phyloP scores from a whole-genome alignment of 345 rosid species.

The Gynandropsis gynandra region DNA sequence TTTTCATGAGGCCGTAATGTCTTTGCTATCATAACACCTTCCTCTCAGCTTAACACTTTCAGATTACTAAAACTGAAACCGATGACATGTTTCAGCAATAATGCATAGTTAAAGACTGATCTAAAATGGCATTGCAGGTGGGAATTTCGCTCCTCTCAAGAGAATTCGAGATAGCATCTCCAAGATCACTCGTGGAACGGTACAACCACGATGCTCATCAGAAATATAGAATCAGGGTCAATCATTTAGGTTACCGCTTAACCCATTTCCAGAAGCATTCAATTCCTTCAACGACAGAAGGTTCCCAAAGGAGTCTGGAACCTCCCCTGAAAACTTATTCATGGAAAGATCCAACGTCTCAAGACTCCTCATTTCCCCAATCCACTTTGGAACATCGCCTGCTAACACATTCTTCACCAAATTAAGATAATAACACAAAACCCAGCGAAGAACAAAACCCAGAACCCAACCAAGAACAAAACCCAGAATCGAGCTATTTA shows the following conservation, averaged over 20 bases:
- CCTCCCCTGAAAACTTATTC: slow-evolving; percentile 53
- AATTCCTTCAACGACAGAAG: slow-evolving; percentile 47
- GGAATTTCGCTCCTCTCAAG: slow-evolving; percentile 43
- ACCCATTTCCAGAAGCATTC: slow-evolving; percentile 53
- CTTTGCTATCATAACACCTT: slow-evolving; percentile 2
- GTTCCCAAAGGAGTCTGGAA: slow-evolving; percentile 64
- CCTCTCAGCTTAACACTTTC: no score
- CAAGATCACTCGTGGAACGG: slow-evolving; percentile 23
- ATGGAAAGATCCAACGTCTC: slow-evolving; percentile 70
- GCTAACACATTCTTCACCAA: slow-evolving; percentile 46
- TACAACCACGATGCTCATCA: slow-evolving; percentile 26
- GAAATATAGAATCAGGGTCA: slow-evolving; percentile 19
- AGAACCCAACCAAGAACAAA: no score
- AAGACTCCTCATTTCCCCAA: slow-evolving; percentile 67
- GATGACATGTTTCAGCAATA: not conserved
- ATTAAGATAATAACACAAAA: slow-evolving; percentile 51
- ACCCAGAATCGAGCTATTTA: no score
- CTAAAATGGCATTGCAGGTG: slow-evolving; percentile 36
- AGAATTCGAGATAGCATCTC: slow-evolving; percentile 22
- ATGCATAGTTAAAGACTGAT: not conserved
- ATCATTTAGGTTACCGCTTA: slow-evolving; percentile 30
- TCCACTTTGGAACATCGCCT: slow-evolving; percentile 66
- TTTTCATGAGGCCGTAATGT: slow-evolving; percentile 26
- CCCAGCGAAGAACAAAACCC: no score
- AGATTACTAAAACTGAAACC: not conserved